Evolutionary conservation across 768 basidiomycete genomes (phyloP).

Genomic region (Phanerochaete sordida): DNA sequence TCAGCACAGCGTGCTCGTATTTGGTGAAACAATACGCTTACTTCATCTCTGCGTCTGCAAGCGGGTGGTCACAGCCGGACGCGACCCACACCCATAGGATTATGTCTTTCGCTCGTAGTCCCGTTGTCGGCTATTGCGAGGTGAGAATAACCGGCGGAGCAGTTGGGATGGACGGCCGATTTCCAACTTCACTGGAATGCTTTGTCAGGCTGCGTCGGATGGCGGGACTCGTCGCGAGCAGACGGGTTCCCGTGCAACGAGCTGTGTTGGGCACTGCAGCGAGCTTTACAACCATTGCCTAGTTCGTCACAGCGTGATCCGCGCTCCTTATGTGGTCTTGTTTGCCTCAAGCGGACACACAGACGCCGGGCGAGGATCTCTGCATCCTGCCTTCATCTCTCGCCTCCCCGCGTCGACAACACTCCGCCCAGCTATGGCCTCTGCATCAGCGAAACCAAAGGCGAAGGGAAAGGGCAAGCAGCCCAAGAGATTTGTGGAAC

Average conservation of each 20-base stretch:
- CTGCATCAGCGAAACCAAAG: neutral
- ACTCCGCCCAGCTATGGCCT: neutral
- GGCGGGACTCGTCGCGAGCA: neutral
- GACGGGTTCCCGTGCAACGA: neutral
- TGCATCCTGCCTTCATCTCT: neutral
- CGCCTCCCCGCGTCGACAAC: neutral
- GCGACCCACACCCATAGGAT: no score
- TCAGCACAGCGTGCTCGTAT: no score
- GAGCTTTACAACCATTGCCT: neutral
- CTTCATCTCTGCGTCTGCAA: no score
- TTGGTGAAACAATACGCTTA: no score
- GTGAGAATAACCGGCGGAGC: neutral
- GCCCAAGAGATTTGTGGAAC: conserved; percentile 17
- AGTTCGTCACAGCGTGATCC: neutral
- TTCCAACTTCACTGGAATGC: neutral
- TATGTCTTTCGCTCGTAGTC: no score
- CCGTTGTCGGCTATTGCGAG: neutral
- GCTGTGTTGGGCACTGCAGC: neutral
- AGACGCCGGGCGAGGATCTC: no score
- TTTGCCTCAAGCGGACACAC: neutral
- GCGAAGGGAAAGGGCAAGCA: conserved; percentile 5
- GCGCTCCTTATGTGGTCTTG: neutral
- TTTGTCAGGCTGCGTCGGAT: neutral
- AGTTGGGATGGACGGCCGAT: neutral
- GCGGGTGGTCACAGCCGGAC: no score